Conservation (phyloP, 108 stramenopile species). For the Cyclotella distinguenda region DNA sequence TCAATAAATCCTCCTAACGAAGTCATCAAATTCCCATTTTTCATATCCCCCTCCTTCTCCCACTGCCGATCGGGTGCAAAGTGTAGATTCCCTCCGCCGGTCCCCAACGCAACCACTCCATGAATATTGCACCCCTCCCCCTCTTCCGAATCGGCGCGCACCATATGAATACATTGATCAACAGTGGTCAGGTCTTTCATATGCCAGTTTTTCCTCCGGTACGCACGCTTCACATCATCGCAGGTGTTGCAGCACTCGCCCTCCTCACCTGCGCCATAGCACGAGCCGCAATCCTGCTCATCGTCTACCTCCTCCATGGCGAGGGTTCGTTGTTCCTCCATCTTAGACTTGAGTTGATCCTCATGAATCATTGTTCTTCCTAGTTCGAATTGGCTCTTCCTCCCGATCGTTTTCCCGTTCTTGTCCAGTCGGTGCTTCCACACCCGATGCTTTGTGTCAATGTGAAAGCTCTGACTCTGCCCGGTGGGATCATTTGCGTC, state of each 20-base stretch:
- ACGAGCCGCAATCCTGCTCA: conserved; percentile 85
- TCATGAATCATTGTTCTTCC: conserved; percentile 47
- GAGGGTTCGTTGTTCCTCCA: background rate
- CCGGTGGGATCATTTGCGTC: conserved; percentile 93
- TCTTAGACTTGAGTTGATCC: conserved; percentile 15
- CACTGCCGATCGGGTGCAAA: conserved; percentile 85
- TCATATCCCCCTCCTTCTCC: conserved; percentile 48
- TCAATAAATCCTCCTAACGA: conserved; percentile 23
- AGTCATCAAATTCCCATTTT: background rate
- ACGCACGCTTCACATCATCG: conserved; percentile 92
- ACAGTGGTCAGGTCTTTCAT: conserved; percentile 57
- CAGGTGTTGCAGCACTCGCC: conserved; percentile 96
- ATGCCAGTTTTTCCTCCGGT: conserved; percentile 86
- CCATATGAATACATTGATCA: conserved; percentile 55
- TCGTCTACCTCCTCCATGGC: conserved; percentile 34
- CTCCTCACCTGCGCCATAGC: conserved; percentile 93
- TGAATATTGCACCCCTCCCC: conserved; percentile 93
- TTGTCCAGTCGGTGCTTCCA: conserved; percentile 80
- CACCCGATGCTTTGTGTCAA: conserved; percentile 71
- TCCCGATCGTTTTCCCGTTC: conserved; percentile 41
- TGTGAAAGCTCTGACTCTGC: conserved; percentile 81
- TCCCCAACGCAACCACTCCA: conserved; percentile 81
- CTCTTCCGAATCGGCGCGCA: conserved; percentile 38
- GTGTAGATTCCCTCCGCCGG: conserved; percentile 93
- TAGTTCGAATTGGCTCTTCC: conserved; percentile 67